Evolutionary conservation across 1,284 basidiomycete species (phyloP), one percentile per base, ranked within the genome.

Genomic region (Ustilago tritici): DNA sequence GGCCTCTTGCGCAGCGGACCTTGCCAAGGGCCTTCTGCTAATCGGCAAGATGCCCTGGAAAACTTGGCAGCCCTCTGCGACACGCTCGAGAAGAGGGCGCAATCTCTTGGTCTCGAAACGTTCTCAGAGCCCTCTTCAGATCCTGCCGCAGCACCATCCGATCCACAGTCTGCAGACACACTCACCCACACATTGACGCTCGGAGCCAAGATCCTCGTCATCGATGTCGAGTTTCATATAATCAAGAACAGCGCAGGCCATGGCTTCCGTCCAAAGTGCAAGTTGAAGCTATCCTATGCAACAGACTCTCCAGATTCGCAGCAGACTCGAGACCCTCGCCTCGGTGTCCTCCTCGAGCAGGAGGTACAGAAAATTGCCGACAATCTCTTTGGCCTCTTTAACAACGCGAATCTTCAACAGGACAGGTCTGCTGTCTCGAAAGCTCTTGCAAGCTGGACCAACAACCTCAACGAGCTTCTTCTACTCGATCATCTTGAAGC

Each of bases 201-300:
- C 9, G 76, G 71, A 34, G 76, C 76, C 40, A 78, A 78, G 65
- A 71, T 78, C n/a, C 41, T 78, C 19, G 76, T 78, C 55, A 78
- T 78, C 50, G 76, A 78, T 38, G 65, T 78, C 59, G 76, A 78
- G 38, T 57, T 78, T 32, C 53, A 47, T 32, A 17, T 69, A 43
- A 11, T 58, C 57, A 56, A 41, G 8, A 14, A n/a, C 41, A 17
- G 31, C 23, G 7, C 28, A 17, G 12, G 19, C 34, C 14, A 34
- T 14, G 49, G 15, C 12, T 53, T 62, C 19, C 52, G 38, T 17
- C 74, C 74, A 12, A 65, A 63, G n/a, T 46, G 47, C 56, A 66
- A 67, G 52, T 36, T 78, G 31, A 78, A 78, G 59, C 64, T 78
- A 17, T 78, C 76, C 0, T 78, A 78, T 23, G 76, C 76, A 3